phyloP scores from a whole-genome alignment of 2,329 filamentous ascomycete genomes.

The Aspergillus jensenii region DNA sequence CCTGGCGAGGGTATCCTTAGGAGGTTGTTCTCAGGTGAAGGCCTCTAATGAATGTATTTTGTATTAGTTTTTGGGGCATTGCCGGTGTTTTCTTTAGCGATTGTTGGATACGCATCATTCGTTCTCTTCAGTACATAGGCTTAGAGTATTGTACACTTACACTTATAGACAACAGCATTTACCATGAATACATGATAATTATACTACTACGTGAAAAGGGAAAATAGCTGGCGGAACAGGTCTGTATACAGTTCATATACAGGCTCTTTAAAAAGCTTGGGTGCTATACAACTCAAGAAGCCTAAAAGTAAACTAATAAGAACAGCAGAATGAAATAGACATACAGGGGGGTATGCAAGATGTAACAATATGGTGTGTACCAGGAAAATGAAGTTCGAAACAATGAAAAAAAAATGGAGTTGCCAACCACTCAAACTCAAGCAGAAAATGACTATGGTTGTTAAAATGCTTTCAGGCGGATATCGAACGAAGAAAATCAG shows the following conservation, averaged over 20 bases:
- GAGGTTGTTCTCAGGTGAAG: slow-evolving; percentile 40
- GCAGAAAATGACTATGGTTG: neutral
- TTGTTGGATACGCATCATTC: neutral
- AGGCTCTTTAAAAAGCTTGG: neutral
- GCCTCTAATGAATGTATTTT: slow-evolving; percentile 24
- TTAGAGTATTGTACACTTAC: neutral
- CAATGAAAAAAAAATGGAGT: neutral
- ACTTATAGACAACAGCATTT: slow-evolving; percentile 1
- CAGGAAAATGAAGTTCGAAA: slow-evolving; percentile 3
- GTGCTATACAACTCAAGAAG: slow-evolving; percentile 12
- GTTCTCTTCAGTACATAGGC: neutral
- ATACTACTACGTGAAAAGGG: neutral
- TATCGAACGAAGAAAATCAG: neutral
- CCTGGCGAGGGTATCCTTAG: slow-evolving; percentile 50
- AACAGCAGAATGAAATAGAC: slow-evolving; percentile 9
- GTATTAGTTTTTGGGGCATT: neutral
- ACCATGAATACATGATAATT: neutral
- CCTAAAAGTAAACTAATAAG: slow-evolving; percentile 2
- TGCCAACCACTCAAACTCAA: neutral
- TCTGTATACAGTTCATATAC: slow-evolving; percentile 2
- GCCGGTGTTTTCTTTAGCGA: slow-evolving; percentile 4
- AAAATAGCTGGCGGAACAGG: neutral
- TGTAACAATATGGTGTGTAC: slow-evolving; percentile 15
- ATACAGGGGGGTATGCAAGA: slow-evolving; percentile 29
- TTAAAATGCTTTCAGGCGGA: no score